Conservation (phyloP, 1,139 yeast species). For the Scheffersomyces quercinus region DNA sequence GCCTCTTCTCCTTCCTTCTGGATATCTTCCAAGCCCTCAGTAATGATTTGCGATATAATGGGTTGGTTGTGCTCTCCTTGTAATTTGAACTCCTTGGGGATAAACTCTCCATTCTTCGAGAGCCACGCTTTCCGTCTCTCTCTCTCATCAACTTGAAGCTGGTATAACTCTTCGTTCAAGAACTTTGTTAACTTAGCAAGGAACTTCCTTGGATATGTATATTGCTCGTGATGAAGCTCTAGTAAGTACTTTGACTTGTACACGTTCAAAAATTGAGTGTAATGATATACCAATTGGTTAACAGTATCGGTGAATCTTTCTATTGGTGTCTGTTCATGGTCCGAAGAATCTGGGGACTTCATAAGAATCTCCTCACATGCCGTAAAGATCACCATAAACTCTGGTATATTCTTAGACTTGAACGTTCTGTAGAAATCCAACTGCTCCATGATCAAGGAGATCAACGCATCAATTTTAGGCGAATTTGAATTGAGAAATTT, state of each 20-base stretch:
- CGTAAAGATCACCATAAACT: constrained; percentile 22
- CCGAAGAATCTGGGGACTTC: constrained; percentile 2
- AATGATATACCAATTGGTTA: constrained; percentile 36
- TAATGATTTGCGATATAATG: constrained; percentile 40
- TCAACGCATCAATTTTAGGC: constrained; percentile 18
- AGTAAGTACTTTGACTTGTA: constrained; percentile 39
- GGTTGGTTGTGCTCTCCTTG: constrained; percentile 46
- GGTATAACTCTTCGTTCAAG: constrained; percentile 33
- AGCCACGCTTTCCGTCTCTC: constrained; percentile 41
- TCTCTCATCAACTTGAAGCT: constrained; percentile 36
- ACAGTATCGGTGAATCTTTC: constrained; percentile 27
- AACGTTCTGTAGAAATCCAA: constrained; percentile 21
- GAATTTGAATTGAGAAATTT: constrained; percentile 21
- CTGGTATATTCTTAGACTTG: constrained; percentile 27
- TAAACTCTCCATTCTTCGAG: constrained; percentile 40
- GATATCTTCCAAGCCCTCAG: constrained; percentile 43
- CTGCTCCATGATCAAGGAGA: constrained; percentile 15
- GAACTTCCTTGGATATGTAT: constrained; percentile 40
- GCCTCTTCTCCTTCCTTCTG: constrained; percentile 19
- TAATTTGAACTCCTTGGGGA: constrained; percentile 41
- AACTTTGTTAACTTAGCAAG: constrained; percentile 31
- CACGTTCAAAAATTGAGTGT: constrained; percentile 33
- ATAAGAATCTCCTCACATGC: constrained; percentile 16
- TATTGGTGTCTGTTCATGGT: constrained; percentile 17
- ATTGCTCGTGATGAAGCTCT: constrained; percentile 44